A percentile compares a stretch with the other conserved stretches of the same genome.
Conservation (phyloP, 805 yeast species). For the Saccharomycopsis oosterbeekiorum region DNA sequence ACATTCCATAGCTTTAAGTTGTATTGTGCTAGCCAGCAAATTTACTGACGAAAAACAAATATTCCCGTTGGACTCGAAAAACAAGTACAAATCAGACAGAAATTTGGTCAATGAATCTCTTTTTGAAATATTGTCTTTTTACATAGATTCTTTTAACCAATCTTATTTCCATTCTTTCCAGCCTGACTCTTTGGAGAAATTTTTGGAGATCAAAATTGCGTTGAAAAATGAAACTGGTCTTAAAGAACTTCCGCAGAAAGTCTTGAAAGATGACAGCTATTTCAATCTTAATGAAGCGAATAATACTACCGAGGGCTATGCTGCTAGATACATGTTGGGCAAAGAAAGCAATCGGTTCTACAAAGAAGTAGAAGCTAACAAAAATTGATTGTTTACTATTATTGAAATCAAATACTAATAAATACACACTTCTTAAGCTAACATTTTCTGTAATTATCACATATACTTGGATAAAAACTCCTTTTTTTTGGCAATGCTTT, state of each 20-base stretch:
- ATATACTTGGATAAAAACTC: slow-evolving; percentile 28
- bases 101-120: slow-evolving; percentile 37
- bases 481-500: slow-evolving; percentile 23
- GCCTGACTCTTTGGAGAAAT: slow-evolving; percentile 27
- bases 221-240: slow-evolving; percentile 30
- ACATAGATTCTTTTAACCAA: slow-evolving; percentile 44
- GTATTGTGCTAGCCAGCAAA: slow-evolving; percentile 50
- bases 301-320: slow-evolving; percentile 29
- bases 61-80: slow-evolving; percentile 23
- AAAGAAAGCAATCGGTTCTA: slow-evolving; percentile 38
- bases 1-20: slow-evolving; percentile 64
- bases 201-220: slow-evolving; percentile 36
- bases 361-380: slow-evolving; percentile 25
- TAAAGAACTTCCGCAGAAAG: slow-evolving; percentile 21
- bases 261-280: slow-evolving; percentile 37
- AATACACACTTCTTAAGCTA: no score
- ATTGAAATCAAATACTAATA: background rate
- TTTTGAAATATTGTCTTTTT: slow-evolving; percentile 49
- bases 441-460: background rate
- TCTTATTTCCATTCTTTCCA: slow-evolving; percentile 37
- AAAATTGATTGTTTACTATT: background rate
- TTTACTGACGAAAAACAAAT: slow-evolving; percentile 28
- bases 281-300: slow-evolving; percentile 31
- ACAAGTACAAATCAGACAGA: slow-evolving; percentile 26
- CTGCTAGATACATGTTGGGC: slow-evolving; percentile 43